Evolutionary conservation across 352 stramenopile species (phyloP).

Genomic region (Pythium brassicae): DNA sequence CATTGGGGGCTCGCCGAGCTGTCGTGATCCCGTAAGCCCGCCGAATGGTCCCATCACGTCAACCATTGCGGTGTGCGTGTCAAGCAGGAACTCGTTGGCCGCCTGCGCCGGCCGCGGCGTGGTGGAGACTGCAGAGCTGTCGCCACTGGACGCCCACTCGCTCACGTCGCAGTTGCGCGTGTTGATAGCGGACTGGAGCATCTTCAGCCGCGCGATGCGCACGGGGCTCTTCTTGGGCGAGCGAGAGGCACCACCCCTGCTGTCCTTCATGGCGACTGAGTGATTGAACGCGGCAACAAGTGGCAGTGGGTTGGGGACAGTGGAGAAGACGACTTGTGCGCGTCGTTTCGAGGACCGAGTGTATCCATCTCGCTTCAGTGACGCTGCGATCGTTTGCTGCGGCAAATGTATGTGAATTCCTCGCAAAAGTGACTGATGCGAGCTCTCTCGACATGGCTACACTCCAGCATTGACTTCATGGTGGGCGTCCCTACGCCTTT

Average conservation of each 20-base stretch:
- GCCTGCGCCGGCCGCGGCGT: conserved; percentile 10
- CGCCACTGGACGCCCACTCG: conserved; percentile 20
- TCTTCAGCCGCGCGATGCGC: conserved; percentile 72
- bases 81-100: conserved; percentile 13
- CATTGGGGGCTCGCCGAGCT: conserved; percentile 13
- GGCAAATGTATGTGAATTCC: no score
- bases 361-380: no score
- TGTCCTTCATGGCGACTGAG: conserved; percentile 8
- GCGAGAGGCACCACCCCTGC: not conserved
- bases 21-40: conserved; percentile 41
- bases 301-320: no score
- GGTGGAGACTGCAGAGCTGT: not conserved
- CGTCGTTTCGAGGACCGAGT: no score
- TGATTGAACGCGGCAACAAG: no score
- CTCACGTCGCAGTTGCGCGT: conserved; percentile 68
- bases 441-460: no score
- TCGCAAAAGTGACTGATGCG: no score
- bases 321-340: no score
- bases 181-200: conserved; percentile 81
- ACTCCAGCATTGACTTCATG: no score
- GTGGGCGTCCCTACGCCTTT: no score
- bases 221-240: conserved; percentile 73
- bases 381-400: no score
- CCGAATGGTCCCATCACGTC: conserved; percentile 71
- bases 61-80: conserved; percentile 43